Percentiles rank a stretch among this genome's conserved stretches.
phyloP scores from a whole-genome alignment of 2,329 filamentous ascomycete genomes.

The Phaeosphaeria sp. region DNA sequence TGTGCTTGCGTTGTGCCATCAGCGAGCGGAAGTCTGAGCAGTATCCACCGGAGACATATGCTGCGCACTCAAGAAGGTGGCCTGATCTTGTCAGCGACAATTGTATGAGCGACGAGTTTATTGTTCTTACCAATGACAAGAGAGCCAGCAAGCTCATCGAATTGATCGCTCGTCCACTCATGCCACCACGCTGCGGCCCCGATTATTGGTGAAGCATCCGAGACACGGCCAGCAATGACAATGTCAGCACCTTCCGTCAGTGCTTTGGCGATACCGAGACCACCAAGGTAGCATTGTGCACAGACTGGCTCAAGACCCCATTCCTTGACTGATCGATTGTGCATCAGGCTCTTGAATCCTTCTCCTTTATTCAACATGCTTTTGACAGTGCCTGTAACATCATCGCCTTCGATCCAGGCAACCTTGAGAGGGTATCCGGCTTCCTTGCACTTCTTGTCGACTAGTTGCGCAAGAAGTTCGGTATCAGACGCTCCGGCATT shows the following conservation, averaged over 20 bases:
- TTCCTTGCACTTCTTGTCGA: slow-evolving; percentile 35
- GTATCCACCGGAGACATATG: slow-evolving; percentile 41
- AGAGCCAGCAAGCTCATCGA: slow-evolving; percentile 49
- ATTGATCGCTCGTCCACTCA: slow-evolving; percentile 44
- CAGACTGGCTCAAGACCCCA: slow-evolving; percentile 42
- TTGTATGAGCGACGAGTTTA: not conserved
- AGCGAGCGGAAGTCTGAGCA: slow-evolving; percentile 50
- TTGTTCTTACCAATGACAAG: slow-evolving; percentile 15
- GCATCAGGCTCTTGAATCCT: slow-evolving; percentile 46
- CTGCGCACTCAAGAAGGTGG: slow-evolving; percentile 50
- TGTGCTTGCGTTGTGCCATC: slow-evolving; percentile 28
- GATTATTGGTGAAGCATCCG: slow-evolving; percentile 53
- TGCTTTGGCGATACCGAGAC: slow-evolving; percentile 51
- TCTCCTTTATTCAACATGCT: slow-evolving; percentile 49
- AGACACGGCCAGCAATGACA: slow-evolving; percentile 53
- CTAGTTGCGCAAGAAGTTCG: slow-evolving; percentile 30
- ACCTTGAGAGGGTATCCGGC: slow-evolving; percentile 37
- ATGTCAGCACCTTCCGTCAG: slow-evolving; percentile 52
- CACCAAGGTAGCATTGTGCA: slow-evolving; percentile 52
- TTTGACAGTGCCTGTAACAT: slow-evolving; percentile 45
- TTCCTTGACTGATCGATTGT: slow-evolving; percentile 46
- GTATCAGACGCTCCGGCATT: slow-evolving; percentile 44
- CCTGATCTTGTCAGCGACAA: slow-evolving; percentile 33
- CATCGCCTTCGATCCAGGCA: slow-evolving; percentile 54
- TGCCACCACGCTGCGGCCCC: slow-evolving; percentile 53